These are phyloP conservation scores for Ampelomyces quisqualis DNA, from an alignment of 2,329 filamentous ascomycete species.

Conservation along the genomic window DNA sequence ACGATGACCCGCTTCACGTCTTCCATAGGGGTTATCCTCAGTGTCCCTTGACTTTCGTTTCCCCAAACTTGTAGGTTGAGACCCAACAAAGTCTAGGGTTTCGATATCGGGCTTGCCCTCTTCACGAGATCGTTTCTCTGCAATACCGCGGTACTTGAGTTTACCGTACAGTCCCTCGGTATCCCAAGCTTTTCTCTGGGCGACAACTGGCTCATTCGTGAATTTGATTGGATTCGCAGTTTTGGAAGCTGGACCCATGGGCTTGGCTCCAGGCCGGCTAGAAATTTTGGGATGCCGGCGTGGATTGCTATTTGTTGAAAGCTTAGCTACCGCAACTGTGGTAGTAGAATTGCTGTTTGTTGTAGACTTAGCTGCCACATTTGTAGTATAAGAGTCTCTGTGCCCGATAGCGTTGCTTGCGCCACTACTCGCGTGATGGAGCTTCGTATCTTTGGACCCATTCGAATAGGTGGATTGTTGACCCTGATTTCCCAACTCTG, in stretches of 20 bases:
- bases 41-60: conserved; percentile 1
- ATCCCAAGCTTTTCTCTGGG: conserved; percentile 15
- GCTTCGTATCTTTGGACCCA: too few species aligned
- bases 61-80: conserved; percentile 8
- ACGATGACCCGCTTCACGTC: conserved; percentile 22
- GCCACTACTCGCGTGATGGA: too few species aligned
- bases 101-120: conserved; percentile 31
- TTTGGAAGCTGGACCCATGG: neutral
- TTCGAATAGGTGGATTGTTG: too few species aligned
- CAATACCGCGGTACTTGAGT: conserved; percentile 16
- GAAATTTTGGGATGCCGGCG: too few species aligned
- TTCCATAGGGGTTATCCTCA: conserved; percentile 25
- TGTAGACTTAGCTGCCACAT: too few species aligned
- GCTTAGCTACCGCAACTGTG: too few species aligned
- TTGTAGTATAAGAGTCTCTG: too few species aligned
- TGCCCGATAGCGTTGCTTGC: too few species aligned
- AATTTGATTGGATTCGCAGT: conserved; percentile 21
- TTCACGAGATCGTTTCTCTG: conserved; percentile 21
- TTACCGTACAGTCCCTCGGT: conserved; percentile 20
- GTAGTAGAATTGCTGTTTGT: too few species aligned
- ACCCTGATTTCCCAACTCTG: too few species aligned
- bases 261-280: too few species aligned
- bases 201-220: conserved; percentile 23
- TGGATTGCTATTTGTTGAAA: too few species aligned
- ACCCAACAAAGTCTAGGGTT: conserved; percentile 29